These are phyloP conservation scores for Pythium sukuiense DNA, from an alignment of 352 stramenopile genomes.

Conservation along the genomic window DNA sequence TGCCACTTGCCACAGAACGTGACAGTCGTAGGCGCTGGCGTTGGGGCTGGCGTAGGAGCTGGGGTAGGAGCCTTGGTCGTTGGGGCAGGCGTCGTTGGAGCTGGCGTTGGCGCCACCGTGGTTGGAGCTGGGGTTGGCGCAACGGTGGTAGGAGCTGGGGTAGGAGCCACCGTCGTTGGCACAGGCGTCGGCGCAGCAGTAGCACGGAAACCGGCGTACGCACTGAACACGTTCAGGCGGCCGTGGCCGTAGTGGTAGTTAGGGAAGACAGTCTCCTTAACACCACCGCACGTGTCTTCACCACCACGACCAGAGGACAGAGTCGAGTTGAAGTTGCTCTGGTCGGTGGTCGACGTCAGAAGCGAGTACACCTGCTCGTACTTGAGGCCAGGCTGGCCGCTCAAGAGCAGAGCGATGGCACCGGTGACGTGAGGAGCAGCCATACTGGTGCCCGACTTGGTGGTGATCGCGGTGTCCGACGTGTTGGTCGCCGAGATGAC, in stretches of 20 bases:
- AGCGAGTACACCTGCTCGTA: conserved; percentile 20
- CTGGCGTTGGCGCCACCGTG: not conserved
- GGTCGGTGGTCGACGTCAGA: conserved; percentile 6
- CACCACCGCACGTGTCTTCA: conserved; percentile 1
- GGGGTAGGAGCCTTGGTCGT: conserved; percentile 2
- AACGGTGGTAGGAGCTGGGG: not conserved
- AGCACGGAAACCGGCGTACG: not conserved
- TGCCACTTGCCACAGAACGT: conserved; percentile 16
- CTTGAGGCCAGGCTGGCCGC: conserved; percentile 23
- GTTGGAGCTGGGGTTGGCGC: not conserved
- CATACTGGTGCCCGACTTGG: conserved; percentile 31
- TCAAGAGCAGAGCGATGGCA: conserved; percentile 29
- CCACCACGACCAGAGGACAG: not conserved
- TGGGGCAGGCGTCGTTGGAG: conserved; percentile 6
- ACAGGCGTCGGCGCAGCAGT: not conserved
- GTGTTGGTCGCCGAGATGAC: conserved; percentile 18
- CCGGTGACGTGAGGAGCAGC: conserved; percentile 33
- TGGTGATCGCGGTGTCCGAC: conserved; percentile 20
- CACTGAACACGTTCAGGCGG: conserved; percentile 25
- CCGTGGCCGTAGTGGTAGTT: conserved; percentile 36
- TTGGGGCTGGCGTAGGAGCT: not conserved
- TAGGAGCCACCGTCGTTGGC: conserved; percentile 1
- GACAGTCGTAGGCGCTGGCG: conserved; percentile 3
- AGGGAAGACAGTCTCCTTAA: conserved; percentile 16
- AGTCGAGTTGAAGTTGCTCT: conserved; percentile 1